phyloP scores from a whole-genome alignment of 345 rosid species.

The Eucalyptus marginata region DNA sequence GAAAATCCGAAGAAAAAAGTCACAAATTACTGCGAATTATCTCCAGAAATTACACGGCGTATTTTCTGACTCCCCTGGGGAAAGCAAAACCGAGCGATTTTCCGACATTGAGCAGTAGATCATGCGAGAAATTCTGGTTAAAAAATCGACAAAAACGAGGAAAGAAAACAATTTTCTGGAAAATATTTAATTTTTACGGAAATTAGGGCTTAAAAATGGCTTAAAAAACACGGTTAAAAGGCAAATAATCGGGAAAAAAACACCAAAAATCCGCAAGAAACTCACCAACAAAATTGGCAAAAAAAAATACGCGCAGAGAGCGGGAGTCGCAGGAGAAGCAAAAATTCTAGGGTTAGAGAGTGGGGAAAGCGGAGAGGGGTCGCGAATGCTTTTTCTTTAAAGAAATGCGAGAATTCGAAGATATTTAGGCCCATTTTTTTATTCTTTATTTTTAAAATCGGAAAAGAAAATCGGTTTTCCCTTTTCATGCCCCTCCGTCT shows the following conservation, averaged over 20 bases:
- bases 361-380: not conserved
- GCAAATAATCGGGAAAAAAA: not conserved
- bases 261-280: not conserved
- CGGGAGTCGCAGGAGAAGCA: not conserved
- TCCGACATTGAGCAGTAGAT: not conserved
- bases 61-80: not conserved
- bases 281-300: conserved; percentile 17
- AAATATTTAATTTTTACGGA: not conserved
- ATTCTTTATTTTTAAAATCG: not conserved
- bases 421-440: not conserved
- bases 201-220: not conserved
- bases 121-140: conserved; percentile 1
- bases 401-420: not conserved
- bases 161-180: not conserved
- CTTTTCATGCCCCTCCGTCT: not conserved
- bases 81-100: not conserved
- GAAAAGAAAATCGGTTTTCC: not conserved
- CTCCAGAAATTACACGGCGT: not conserved
- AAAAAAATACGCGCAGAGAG: not conserved
- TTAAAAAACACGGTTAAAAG: not conserved
- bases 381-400: not conserved
- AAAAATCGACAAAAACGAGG: not conserved
- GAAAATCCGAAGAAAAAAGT: not conserved
- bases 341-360: not conserved
- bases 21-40: not conserved